These are phyloP conservation scores for Fibroporia radiculosa DNA, from an alignment of 768 basidiomycete genomes.

Conservation along the genomic window DNA sequence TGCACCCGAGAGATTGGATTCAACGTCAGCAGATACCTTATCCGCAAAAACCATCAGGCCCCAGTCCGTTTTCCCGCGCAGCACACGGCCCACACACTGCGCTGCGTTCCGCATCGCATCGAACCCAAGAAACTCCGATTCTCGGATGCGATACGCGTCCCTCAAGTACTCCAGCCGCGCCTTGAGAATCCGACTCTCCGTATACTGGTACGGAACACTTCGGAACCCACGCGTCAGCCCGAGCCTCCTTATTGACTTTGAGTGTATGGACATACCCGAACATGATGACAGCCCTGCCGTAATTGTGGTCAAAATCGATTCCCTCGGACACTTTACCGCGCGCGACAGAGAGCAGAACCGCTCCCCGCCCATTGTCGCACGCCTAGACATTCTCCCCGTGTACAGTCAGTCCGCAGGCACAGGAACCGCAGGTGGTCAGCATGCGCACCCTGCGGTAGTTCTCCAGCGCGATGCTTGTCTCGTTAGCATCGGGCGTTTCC, in stretches of 20 bases:
- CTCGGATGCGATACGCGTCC: constrained; percentile 97
- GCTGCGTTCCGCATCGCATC: constrained; percentile 99
- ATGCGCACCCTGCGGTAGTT: constrained; percentile 82
- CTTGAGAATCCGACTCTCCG: constrained; percentile 94
- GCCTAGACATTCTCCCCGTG: too few relatives aligned
- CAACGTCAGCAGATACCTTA: constrained; percentile 48
- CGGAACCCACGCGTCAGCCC: too few relatives aligned
- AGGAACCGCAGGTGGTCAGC: neutral
- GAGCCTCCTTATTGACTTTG: too few relatives aligned
- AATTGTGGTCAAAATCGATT: constrained; percentile 99
- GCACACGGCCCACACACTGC: constrained; percentile 95
- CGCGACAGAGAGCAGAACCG: constrained; percentile 92
- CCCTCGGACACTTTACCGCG: constrained; percentile 99
- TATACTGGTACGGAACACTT: constrained; percentile 96
- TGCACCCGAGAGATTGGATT: neutral
- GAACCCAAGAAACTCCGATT: constrained; percentile 97
- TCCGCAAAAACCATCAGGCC: constrained; percentile 99
- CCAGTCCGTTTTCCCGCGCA: constrained; percentile 99
- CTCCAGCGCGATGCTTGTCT: constrained; percentile 95
- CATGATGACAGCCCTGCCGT: constrained; percentile 98
- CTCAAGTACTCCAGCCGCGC: constrained; percentile 95
- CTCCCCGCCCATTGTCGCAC: constrained; percentile 97
- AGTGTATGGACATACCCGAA: constrained; percentile 65
- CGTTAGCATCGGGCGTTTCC: constrained; percentile 98
- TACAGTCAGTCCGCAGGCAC: neutral